These are phyloP conservation scores for Clonostachys rosea DNA, from an alignment of 2,329 filamentous ascomycete species.

Conservation along the genomic window DNA sequence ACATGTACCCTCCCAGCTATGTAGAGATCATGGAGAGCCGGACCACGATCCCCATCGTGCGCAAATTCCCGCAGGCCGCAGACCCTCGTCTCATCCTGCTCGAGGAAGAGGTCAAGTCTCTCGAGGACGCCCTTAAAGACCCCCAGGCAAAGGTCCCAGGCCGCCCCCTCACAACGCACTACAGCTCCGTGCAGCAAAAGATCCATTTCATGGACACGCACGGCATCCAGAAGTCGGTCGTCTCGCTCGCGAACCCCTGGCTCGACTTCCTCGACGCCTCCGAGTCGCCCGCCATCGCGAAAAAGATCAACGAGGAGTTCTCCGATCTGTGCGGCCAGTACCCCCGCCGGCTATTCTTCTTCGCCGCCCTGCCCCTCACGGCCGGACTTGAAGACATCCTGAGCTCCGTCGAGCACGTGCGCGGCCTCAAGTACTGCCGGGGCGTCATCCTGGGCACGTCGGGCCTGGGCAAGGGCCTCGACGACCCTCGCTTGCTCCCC, in stretches of 20 bases:
- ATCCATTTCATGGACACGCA: constrained; percentile 85
- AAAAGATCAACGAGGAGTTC: constrained; percentile 72
- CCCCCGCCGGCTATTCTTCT: constrained; percentile 71
- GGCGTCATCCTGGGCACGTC: constrained; percentile 88
- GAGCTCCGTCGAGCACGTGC: constrained; percentile 59
- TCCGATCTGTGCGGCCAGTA: constrained; percentile 63
- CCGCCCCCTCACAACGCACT: constrained; percentile 78
- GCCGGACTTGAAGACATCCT: constrained; percentile 59
- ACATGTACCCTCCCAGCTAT: constrained; percentile 65
- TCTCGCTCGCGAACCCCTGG: constrained; percentile 92
- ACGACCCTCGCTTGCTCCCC: constrained; percentile 69
- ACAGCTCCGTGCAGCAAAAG: constrained; percentile 75
- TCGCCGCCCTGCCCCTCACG: constrained; percentile 75
- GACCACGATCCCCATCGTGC: constrained; percentile 64
- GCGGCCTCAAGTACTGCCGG: constrained; percentile 60
- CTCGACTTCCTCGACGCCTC: constrained; percentile 70
- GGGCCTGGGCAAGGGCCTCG: constrained; percentile 74
- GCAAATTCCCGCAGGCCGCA: constrained; percentile 51
- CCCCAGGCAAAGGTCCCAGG: constrained; percentile 59
- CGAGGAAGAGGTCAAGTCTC: constrained; percentile 37
- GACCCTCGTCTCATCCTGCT: constrained; percentile 65
- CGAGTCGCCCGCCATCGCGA: constrained; percentile 59
- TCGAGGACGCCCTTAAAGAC: constrained; percentile 48
- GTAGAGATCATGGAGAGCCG: constrained; percentile 56
- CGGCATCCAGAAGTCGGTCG: constrained; percentile 74